phyloP scores from a whole-genome alignment of 1,284 basidiomycete genomes.

The Athelia psychrophila region DNA sequence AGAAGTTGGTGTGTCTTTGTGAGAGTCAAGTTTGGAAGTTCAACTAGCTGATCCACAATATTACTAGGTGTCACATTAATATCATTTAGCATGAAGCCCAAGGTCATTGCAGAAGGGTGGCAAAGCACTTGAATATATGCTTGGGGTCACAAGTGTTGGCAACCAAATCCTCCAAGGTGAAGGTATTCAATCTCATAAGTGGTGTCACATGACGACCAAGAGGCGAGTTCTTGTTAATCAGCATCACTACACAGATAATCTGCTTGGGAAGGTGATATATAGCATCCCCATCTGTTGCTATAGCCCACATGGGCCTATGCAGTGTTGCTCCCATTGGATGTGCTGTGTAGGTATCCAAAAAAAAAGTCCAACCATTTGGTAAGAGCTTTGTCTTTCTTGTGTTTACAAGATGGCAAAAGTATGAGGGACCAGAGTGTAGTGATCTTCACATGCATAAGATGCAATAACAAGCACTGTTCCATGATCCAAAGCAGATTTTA shows the following conservation, averaged over 20 bases:
- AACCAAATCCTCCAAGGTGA: slow-evolving; percentile 12
- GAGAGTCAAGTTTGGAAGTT: slow-evolving; percentile 5
- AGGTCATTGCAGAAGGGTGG: slow-evolving; percentile 16
- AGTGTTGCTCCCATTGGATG: slow-evolving; percentile 12
- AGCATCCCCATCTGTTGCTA: slow-evolving; percentile 26
- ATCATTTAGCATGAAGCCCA: slow-evolving; percentile 15
- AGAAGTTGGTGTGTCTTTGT: slow-evolving; percentile 15
- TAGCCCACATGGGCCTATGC: slow-evolving; percentile 18
- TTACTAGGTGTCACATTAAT: slow-evolving; percentile 10
- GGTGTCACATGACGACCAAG: slow-evolving; percentile 11
- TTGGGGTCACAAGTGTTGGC: slow-evolving; percentile 24
- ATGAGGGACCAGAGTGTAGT: slow-evolving; percentile 19
- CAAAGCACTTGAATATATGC: slow-evolving; percentile 27
- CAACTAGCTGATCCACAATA: slow-evolving; percentile 10
- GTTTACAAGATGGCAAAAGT: slow-evolving; percentile 22
- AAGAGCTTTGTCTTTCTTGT: slow-evolving; percentile 16
- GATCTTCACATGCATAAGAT: slow-evolving; percentile 12
- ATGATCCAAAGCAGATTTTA: slow-evolving; percentile 16
- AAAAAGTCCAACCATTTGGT: slow-evolving; percentile 12
- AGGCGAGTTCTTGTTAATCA: slow-evolving; percentile 6
- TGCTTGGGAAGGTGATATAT: slow-evolving; percentile 18
- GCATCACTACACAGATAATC: slow-evolving; percentile 12
- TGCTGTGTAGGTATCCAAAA: slow-evolving; percentile 12
- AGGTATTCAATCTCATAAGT: slow-evolving; percentile 19
- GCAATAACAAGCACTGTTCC: slow-evolving; percentile 23